Percentiles rank a stretch among this genome's conserved stretches.
phyloP scores from a whole-genome alignment of 148 eudicot genomes.

The Diospyros lotus region DNA sequence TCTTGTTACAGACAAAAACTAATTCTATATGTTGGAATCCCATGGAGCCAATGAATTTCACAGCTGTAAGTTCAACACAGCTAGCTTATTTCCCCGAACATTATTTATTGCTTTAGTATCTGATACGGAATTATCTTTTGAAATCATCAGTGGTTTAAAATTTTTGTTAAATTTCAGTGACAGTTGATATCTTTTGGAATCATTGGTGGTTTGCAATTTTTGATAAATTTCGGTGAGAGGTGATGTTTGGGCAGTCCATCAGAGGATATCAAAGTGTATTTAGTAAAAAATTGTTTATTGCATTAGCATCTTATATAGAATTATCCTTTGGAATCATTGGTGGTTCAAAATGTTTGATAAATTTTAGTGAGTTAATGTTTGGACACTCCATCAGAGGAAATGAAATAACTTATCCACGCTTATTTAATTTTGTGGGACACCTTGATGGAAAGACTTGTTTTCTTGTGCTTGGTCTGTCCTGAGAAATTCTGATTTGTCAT shows the following conservation, averaged over 20 bases:
- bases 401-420: background rate
- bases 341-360: background rate
- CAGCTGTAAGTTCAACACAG: conserved; percentile 59
- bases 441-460: background rate
- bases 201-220: background rate
- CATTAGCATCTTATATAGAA: too few relatives aligned
- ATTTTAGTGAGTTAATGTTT: background rate
- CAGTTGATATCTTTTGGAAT: background rate
- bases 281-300: too few relatives aligned
- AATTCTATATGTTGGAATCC: conserved; percentile 96
- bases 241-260: background rate
- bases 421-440: background rate
- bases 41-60: conserved; percentile 96
- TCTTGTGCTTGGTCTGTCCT: background rate
- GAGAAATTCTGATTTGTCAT: background rate
- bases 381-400: background rate
- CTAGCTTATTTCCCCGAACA: background rate
- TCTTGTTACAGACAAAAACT: conserved; percentile 65
- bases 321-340: background rate
- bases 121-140: conserved; percentile 3
- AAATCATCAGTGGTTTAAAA: background rate
- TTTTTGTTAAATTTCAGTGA: background rate
- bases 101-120: background rate
- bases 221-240: too few relatives aligned
- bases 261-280: background rate